These are phyloP conservation scores for Linnemannia zychae DNA, from an alignment of 192 early-diverging fungal species.

Conservation along the genomic window DNA sequence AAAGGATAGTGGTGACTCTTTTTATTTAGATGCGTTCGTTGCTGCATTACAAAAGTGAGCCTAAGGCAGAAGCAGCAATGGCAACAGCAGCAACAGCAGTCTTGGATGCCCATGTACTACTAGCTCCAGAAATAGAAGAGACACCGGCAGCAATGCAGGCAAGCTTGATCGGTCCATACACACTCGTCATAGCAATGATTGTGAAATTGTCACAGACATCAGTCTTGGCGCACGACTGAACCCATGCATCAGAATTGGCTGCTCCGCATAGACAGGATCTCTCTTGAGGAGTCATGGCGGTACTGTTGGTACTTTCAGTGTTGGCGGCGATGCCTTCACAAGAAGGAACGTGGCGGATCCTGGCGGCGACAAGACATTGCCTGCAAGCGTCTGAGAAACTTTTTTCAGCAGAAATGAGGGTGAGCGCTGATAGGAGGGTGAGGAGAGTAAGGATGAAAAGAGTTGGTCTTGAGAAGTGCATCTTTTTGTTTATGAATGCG, in stretches of 20 bases:
- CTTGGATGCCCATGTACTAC: too few species aligned
- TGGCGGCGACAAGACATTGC: neutral
- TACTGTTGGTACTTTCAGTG: neutral
- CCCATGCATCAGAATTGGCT: neutral
- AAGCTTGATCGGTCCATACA: neutral
- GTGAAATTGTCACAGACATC: neutral
- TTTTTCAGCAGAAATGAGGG: neutral
- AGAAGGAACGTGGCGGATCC: neutral
- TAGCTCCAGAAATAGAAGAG: neutral
- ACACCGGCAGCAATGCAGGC: neutral
- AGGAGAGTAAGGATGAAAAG: neutral
- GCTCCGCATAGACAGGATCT: neutral
- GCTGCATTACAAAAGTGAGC: too few species aligned
- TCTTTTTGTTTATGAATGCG: neutral
- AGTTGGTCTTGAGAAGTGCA: neutral
- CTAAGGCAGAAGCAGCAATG: too few species aligned
- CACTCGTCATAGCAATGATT: neutral
- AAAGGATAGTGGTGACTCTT: too few species aligned
- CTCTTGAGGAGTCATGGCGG: neutral
- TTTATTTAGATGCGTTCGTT: too few species aligned
- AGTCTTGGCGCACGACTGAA: neutral
- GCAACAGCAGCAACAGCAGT: too few species aligned
- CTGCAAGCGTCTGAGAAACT: neutral
- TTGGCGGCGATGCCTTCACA: neutral
- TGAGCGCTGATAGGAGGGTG: neutral